Conservation (phyloP, 2,329 filamentous ascomycete species). For the Fusarium camptoceras region DNA sequence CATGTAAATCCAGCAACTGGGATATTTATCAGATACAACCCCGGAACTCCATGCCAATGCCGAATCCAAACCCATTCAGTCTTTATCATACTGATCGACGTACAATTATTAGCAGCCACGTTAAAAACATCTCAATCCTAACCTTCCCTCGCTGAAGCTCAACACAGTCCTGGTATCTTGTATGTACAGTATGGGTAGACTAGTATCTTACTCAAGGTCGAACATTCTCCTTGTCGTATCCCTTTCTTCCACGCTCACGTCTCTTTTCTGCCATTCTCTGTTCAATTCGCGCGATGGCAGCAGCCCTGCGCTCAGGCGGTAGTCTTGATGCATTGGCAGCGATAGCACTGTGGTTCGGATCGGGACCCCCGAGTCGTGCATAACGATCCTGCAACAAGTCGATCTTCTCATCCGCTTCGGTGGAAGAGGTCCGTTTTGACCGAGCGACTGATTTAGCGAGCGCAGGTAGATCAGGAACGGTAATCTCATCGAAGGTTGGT, state of each 20-base stretch:
- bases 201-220: constrained; percentile 49
- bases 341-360: constrained; percentile 49
- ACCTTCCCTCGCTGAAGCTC: constrained; percentile 6
- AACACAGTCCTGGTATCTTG: constrained; percentile 17
- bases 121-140: constrained; percentile 32
- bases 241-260: constrained; percentile 50
- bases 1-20: constrained; percentile 39
- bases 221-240: constrained; percentile 65
- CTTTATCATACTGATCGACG: constrained; percentile 3
- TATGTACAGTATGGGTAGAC: constrained; percentile 11
- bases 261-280: constrained; percentile 65
- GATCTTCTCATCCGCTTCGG: constrained; percentile 51
- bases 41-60: constrained; percentile 45
- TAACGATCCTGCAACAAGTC: constrained; percentile 61
- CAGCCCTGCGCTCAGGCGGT: constrained; percentile 64
- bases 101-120: constrained; percentile 26
- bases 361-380: constrained; percentile 57
- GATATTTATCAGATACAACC: constrained; percentile 19
- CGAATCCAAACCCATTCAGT: constrained; percentile 9
- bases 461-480: constrained; percentile 46
- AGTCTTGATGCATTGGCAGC: constrained; percentile 58
- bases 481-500: constrained; percentile 40
- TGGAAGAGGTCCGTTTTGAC: constrained; percentile 19
- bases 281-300: constrained; percentile 66
- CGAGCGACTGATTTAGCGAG: constrained; percentile 43